Evolutionary conservation across 139 green algal species (phyloP).

Genomic region (Ostreobium quekettii): DNA sequence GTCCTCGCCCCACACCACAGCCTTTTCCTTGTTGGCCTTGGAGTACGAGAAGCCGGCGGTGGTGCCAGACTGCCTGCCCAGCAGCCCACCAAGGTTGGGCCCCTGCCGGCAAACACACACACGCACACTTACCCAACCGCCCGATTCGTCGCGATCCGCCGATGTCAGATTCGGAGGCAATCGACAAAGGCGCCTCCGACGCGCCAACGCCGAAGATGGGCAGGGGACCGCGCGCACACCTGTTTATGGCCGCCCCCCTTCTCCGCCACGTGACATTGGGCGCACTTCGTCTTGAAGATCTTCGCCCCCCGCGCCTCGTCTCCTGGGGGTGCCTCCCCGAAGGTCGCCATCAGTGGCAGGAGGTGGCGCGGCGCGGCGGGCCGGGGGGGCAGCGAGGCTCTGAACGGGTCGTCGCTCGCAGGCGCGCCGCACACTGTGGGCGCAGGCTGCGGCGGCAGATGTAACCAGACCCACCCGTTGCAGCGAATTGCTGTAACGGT

Average conservation of each 20-base stretch:
- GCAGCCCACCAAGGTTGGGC: slow-evolving; percentile 93
- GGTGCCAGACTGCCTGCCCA: slow-evolving; percentile 79
- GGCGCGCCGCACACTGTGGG: too few species aligned
- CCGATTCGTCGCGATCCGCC: not conserved
- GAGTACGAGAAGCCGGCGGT: slow-evolving; percentile 88
- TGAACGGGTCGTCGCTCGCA: too few species aligned
- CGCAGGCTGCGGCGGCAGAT: too few species aligned
- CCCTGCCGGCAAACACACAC: slow-evolving; percentile 61
- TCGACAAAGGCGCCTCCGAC: too few species aligned
- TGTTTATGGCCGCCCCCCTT: slow-evolving; percentile 94
- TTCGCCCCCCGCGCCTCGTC: slow-evolving; percentile 70
- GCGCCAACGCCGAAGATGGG: too few species aligned
- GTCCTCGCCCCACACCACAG: slow-evolving; percentile 72
- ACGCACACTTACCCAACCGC: slow-evolving; percentile 1
- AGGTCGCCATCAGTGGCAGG: slow-evolving; percentile 73
- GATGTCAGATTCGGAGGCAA: not conserved
- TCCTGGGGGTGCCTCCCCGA: slow-evolving; percentile 57
- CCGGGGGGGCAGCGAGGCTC: too few species aligned
- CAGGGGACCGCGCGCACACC: slow-evolving; percentile 37
- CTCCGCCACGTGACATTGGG: slow-evolving; percentile 91
- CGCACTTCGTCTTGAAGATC: slow-evolving; percentile 97
- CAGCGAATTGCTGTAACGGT: too few species aligned
- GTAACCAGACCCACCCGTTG: too few species aligned
- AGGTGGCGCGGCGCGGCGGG: too few species aligned
- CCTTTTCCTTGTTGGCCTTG: slow-evolving; percentile 95